Evolutionary conservation across 2,329 filamentous ascomycete species (phyloP).

Genomic region (Lachnellula willkommii): DNA sequence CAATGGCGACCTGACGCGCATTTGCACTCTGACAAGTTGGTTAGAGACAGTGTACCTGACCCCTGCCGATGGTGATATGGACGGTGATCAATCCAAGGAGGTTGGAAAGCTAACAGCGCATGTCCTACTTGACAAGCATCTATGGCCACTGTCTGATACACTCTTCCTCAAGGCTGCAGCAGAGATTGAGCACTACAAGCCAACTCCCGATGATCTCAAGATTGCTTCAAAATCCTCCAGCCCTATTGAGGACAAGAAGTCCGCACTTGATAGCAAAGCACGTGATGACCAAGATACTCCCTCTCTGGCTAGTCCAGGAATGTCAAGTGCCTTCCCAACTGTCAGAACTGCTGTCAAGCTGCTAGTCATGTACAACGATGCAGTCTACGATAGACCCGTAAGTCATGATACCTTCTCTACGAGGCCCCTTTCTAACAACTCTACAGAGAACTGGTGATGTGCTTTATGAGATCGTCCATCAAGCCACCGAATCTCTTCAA

Average conservation of each 20-base stretch:
- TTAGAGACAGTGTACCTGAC: conserved; percentile 28
- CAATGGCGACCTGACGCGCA: conserved; percentile 24
- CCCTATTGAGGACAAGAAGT: conserved; percentile 41
- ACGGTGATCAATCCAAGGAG: conserved; percentile 20
- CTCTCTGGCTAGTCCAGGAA: conserved; percentile 49
- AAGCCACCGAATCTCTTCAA: conserved; percentile 79
- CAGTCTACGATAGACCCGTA: conserved; percentile 29
- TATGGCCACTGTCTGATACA: conserved; percentile 29
- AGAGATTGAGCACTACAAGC: conserved; percentile 29
- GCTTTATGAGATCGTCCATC: conserved; percentile 78
- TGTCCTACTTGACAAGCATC: conserved; percentile 25
- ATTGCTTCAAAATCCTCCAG: conserved; percentile 8
- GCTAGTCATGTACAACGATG: conserved; percentile 53
- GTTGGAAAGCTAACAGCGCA: conserved; percentile 23
- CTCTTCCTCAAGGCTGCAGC: conserved; percentile 29
- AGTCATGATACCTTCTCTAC: conserved; percentile 3
- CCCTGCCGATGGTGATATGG: conserved; percentile 22
- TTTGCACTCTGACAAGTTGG: conserved; percentile 29
- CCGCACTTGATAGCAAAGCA: conserved; percentile 7
- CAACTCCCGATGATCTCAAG: conserved; percentile 25
- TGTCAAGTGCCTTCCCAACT: conserved; percentile 53
- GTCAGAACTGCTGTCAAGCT: conserved; percentile 55
- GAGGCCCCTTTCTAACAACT: conserved; percentile 6
- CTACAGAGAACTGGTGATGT: conserved; percentile 43
- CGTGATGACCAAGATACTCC: conserved; percentile 45